Base-by-base conservation (phyloP, 108 stramenopile species). In the Parmales sp. region DNA sequence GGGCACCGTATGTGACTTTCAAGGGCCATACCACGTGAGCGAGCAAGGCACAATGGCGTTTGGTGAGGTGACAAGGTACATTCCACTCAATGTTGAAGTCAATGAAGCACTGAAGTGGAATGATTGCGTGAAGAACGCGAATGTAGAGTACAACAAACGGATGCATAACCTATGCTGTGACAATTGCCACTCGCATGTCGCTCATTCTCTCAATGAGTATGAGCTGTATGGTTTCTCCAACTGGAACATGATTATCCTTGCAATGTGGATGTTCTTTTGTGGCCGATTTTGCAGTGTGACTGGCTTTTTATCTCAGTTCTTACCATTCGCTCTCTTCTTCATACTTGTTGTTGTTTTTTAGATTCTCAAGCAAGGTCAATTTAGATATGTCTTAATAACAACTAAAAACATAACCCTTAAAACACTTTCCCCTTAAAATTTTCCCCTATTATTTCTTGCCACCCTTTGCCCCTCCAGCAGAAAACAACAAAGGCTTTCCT, bases 181-280 rank as follows among this genome's bases (percentile, higher is more conserved):
- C 75, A 96, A 96, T 73, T 99, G 98, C 64, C 98, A 99, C 71
- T 91, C 90, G 23, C 98, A 99, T 67, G 96, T 97, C 2, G 95
- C 92, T 13, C 76, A 75, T 63, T 93, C 95, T 0, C 69, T 97
- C 68, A 91, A 91, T 72, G 64, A 74, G 29, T 91, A 96, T 86
- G 71, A 74, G 3, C 69, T 92, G 39, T 44, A 79, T 49, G 91
- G 90, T 0, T 69, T 78, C 13, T 54, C 67, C 6, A 75, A 79
- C 28, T 99, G 93, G 93, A 84, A 96, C 70, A 99, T 99, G 98
- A 90, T 97, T 60, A 83, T 83, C 54, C 69, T 99, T 7, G 91
- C 88, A 45, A 86, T 92, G 28, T 76, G 92, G 72, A 48, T 99
- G 1, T 95, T 97, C 64, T 93, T 99, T 45, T 45, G 69, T 41